Conservation (phyloP, 306 rosid genomes). For the Gillenia trifoliata region DNA sequence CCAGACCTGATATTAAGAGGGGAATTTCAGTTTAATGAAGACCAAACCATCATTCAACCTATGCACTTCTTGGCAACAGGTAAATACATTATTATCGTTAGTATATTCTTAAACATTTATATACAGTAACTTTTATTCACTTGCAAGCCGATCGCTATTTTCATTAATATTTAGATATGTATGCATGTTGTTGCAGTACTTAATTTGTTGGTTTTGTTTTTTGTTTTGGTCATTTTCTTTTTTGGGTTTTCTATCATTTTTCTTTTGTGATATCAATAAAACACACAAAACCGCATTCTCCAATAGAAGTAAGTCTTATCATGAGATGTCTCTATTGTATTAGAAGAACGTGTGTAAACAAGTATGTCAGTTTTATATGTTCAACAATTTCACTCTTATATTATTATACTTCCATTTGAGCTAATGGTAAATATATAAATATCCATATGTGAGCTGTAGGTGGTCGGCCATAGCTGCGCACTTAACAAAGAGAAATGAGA, state of each 20-base stretch:
- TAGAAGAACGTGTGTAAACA: too few relatives aligned
- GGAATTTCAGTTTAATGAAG: conserved; percentile 20
- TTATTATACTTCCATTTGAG: not conserved
- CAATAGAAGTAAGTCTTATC: too few relatives aligned
- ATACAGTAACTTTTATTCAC: too few relatives aligned
- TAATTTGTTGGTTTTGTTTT: too few relatives aligned
- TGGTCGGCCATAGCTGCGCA: conserved; percentile 23
- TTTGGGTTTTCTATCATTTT: too few relatives aligned
- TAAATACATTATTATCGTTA: not conserved
- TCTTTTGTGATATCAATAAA: not conserved
- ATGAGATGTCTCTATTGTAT: not conserved
- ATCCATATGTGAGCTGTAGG: not conserved
- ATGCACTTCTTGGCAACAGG: conserved; percentile 23
- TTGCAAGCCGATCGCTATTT: too few relatives aligned
- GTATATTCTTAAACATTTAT: too few relatives aligned
- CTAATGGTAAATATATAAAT: not conserved
- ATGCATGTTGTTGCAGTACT: not conserved
- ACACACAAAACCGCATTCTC: too few relatives aligned
- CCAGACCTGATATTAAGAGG: conserved; percentile 20
- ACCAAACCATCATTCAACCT: conserved; percentile 19
- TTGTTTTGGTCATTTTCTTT: not conserved
- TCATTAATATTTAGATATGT: not conserved
- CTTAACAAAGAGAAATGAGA: conserved; percentile 18
- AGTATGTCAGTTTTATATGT: too few relatives aligned
- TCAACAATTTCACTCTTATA: not conserved